phyloP scores from a whole-genome alignment of 2,329 filamentous ascomycete species.

The Hymenoscyphus linearis region DNA sequence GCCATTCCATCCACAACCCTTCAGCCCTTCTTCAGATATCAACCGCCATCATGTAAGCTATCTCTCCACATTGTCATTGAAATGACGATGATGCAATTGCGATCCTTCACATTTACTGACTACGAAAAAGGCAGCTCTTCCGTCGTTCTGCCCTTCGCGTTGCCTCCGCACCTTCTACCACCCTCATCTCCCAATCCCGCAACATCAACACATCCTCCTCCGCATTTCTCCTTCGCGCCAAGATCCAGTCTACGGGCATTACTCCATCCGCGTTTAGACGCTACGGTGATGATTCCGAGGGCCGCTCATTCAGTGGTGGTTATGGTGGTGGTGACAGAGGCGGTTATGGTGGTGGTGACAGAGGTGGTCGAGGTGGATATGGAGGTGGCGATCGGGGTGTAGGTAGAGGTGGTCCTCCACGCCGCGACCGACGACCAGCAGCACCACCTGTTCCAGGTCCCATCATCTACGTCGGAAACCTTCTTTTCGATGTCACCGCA shows the following conservation, averaged over 20 bases:
- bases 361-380: not conserved
- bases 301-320: too few relatives aligned
- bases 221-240: conserved; percentile 32
- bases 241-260: conserved; percentile 31
- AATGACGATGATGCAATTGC: not conserved
- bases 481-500: conserved; percentile 62
- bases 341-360: not conserved
- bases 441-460: conserved; percentile 3
- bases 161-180: conserved; percentile 41
- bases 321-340: not conserved
- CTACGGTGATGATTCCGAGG: conserved; percentile 43
- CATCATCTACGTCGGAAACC: conserved; percentile 61
- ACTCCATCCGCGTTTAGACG: conserved; percentile 38
- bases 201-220: conserved; percentile 34
- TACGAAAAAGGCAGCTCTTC: conserved; percentile 35
- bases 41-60: conserved; percentile 26
- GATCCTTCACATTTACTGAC: not conserved
- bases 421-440: not conserved
- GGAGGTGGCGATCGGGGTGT: not conserved
- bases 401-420: too few relatives aligned
- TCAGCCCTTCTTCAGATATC: conserved; percentile 7
- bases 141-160: conserved; percentile 53
- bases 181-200: conserved; percentile 38
- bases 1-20: conserved; percentile 9
- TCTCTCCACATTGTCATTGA: not conserved